Evolutionary conservation across 2,329 filamentous ascomycete genomes (phyloP).

Genomic region (Allantophomopsis lycopodina): DNA sequence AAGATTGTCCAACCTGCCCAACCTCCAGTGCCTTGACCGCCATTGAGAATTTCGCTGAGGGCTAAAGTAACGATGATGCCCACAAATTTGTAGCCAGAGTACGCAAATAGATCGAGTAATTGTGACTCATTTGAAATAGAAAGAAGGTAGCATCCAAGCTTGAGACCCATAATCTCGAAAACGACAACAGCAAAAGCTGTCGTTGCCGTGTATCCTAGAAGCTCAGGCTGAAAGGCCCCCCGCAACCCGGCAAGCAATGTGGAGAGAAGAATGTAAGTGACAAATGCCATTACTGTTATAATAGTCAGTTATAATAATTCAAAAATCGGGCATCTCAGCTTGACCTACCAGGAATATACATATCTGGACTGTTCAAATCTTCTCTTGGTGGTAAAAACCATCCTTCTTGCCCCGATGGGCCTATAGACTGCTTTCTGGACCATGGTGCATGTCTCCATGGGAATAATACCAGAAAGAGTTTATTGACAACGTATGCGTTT

Average conservation of each 20-base stretch:
- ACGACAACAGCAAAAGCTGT: slow-evolving; percentile 72
- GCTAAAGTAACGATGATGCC: slow-evolving; percentile 85
- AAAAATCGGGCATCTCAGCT: slow-evolving; percentile 94
- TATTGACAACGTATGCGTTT: slow-evolving; percentile 90
- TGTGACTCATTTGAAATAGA: slow-evolving; percentile 91
- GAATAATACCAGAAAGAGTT: slow-evolving; percentile 86
- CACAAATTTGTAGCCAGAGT: slow-evolving; percentile 97
- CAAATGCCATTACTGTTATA: slow-evolving; percentile 69
- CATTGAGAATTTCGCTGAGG: slow-evolving; percentile 63
- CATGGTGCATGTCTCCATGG: slow-evolving; percentile 97
- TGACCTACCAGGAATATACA: slow-evolving; percentile 79
- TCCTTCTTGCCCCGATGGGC: slow-evolving; percentile 54
- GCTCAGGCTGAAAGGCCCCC: slow-evolving; percentile 85
- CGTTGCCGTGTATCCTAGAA: slow-evolving; percentile 80
- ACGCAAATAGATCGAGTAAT: slow-evolving; percentile 84
- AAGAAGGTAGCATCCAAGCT: slow-evolving; percentile 84
- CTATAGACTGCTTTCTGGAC: slow-evolving; percentile 75
- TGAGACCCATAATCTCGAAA: slow-evolving; percentile 80
- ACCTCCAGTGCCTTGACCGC: slow-evolving; percentile 69
- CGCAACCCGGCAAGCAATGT: slow-evolving; percentile 81
- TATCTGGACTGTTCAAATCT: slow-evolving; percentile 94
- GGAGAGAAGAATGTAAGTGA: slow-evolving; percentile 92
- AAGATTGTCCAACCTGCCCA: slow-evolving; percentile 87
- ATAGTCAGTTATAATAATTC: slow-evolving; percentile 18
- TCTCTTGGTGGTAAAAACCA: slow-evolving; percentile 86